phyloP scores from a whole-genome alignment of 768 basidiomycete species.

The Cystoderma amianthinum region DNA sequence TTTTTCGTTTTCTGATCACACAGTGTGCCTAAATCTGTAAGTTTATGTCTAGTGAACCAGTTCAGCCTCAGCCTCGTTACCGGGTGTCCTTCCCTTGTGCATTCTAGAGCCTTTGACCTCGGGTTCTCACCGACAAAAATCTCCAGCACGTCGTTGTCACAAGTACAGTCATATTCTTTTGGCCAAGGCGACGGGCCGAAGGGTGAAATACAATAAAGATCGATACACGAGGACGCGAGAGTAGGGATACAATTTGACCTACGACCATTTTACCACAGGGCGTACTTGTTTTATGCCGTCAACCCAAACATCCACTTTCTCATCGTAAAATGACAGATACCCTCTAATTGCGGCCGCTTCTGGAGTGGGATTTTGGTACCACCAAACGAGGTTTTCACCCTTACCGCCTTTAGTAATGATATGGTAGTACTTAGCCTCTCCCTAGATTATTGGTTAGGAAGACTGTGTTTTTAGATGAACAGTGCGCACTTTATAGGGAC shows the following conservation, averaged over 20 bases:
- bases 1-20: no score
- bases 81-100: no score
- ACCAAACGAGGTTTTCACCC: slow-evolving; percentile 51
- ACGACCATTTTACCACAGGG: slow-evolving; percentile 13
- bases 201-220: no score
- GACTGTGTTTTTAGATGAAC: neutral
- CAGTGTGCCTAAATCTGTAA: no score
- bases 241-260: neutral
- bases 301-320: slow-evolving; percentile 60
- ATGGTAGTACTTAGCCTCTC: slow-evolving; percentile 52
- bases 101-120: no score
- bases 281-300: slow-evolving; percentile 47
- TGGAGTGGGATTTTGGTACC: slow-evolving; percentile 45
- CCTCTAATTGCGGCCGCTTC: slow-evolving; percentile 47
- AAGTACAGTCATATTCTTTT: no score
- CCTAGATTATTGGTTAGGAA: slow-evolving; percentile 24
- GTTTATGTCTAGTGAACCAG: no score
- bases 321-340: slow-evolving; percentile 55
- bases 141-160: no score
- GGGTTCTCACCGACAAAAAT: no score
- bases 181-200: no score
- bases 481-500: slow-evolving; percentile 61
- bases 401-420: slow-evolving; percentile 36
- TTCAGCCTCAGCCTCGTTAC: no score
- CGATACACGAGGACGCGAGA: no score